These are phyloP conservation scores for Flaveria trinervia DNA, from an alignment of 129 eudicot genomes.

Conservation along the genomic window DNA sequence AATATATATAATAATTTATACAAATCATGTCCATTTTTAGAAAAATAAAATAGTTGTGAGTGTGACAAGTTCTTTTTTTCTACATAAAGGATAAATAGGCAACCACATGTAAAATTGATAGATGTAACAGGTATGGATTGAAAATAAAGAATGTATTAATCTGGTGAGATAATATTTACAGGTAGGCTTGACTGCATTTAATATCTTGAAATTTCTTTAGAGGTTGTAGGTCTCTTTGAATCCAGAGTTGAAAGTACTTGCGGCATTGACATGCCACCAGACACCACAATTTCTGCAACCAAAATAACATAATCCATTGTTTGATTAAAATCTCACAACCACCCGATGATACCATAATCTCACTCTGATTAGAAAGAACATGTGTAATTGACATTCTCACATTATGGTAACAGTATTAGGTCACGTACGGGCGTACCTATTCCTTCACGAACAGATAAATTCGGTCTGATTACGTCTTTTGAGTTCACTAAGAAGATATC, in stretches of 20 bases:
- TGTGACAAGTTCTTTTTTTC: not conserved
- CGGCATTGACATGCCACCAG: conserved; percentile 99
- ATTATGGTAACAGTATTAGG: not conserved
- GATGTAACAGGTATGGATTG: not conserved
- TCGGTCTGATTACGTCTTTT: conserved; percentile 74
- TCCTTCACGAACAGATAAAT: conserved; percentile 88
- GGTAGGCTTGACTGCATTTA: conserved; percentile 13
- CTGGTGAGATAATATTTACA: conserved; percentile 9
- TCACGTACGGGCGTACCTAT: conserved; percentile 74
- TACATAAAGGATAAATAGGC: not conserved
- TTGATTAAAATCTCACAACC: not conserved
- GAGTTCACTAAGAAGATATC: conserved; percentile 72
- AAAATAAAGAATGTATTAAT: not conserved
- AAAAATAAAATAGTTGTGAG: not conserved
- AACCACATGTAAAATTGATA: not conserved
- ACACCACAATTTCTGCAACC: conserved; percentile 88
- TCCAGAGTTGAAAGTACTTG: conserved; percentile 79
- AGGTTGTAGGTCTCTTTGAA: conserved; percentile 56
- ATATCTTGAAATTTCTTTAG: conserved; percentile 34
- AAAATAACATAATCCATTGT: conserved; percentile 12
- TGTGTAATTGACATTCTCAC: not conserved
- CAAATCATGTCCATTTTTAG: not conserved
- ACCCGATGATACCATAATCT: not conserved
- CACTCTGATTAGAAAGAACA: too few species aligned
- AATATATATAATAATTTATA: too few species aligned